Evolutionary conservation across 2,329 filamentous ascomycete species (phyloP).

Genomic region (Phaeosphaeriaceae sp.): DNA sequence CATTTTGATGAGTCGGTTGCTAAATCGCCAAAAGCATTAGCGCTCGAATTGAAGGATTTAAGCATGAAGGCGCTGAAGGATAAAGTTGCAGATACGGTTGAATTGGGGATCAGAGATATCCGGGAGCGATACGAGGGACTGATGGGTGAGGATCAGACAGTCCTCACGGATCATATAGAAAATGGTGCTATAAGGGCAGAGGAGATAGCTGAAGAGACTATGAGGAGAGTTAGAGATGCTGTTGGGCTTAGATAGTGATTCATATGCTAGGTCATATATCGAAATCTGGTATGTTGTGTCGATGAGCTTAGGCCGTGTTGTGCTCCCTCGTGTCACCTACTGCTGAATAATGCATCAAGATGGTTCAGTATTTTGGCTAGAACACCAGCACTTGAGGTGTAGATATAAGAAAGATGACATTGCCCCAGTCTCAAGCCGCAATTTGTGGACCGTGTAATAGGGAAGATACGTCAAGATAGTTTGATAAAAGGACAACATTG

Average conservation of each 20-base stretch:
- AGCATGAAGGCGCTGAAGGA: constrained; percentile 68
- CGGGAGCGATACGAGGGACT: constrained; percentile 63
- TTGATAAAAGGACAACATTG: too few relatives aligned
- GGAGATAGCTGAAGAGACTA: constrained; percentile 62
- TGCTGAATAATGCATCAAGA: too few relatives aligned
- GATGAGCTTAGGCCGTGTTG: too few relatives aligned
- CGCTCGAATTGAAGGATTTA: constrained; percentile 51
- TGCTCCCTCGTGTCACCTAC: too few relatives aligned
- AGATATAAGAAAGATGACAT: too few relatives aligned
- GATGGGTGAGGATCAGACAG: constrained; percentile 57
- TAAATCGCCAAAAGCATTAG: constrained; percentile 53
- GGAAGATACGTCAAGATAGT: too few relatives aligned
- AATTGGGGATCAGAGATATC: constrained; percentile 60
- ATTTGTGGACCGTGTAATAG: too few relatives aligned
- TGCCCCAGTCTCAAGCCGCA: too few relatives aligned
- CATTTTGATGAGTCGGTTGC: constrained; percentile 63
- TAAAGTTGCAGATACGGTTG: constrained; percentile 65
- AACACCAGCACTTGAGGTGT: too few relatives aligned
- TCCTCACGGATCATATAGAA: constrained; percentile 64
- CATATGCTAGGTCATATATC: too few relatives aligned
- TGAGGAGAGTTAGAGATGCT: constrained; percentile 41
- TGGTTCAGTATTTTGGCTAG: too few relatives aligned
- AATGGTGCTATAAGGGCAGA: constrained; percentile 68
- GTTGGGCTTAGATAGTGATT: constrained; percentile 27
- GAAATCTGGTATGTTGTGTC: too few relatives aligned